Percentiles rank a stretch among this genome's conserved stretches.
Conservation (phyloP, 805 yeast species). For the Isabelozyma pseudorhagii region DNA sequence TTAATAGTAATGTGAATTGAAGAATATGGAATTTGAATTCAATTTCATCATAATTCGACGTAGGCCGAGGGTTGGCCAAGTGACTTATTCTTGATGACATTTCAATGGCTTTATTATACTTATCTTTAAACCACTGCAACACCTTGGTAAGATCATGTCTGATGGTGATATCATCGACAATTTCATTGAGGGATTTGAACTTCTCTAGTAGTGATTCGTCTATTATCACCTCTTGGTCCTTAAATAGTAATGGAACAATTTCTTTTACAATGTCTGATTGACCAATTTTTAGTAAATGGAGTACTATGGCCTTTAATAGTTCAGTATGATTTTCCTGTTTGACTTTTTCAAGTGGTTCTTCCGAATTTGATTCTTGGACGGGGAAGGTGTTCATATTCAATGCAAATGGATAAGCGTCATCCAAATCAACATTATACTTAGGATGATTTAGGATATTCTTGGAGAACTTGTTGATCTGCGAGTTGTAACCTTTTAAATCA, state of each 20-base stretch:
- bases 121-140: constrained; percentile 29
- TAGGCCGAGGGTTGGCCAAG: not conserved
- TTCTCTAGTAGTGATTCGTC: constrained; percentile 20
- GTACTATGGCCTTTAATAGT: constrained; percentile 32
- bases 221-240: constrained; percentile 14
- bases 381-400: constrained; percentile 29
- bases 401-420: constrained; percentile 41
- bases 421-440: constrained; percentile 28
- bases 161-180: constrained; percentile 30
- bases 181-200: constrained; percentile 26
- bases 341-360: constrained; percentile 2
- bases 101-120: constrained; percentile 9
- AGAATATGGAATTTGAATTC: constrained; percentile 41
- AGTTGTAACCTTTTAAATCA: constrained; percentile 31
- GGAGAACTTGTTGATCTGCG: constrained; percentile 29
- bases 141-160: constrained; percentile 31
- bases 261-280: constrained; percentile 34
- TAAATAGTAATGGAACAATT: constrained; percentile 12
- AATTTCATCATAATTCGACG: constrained; percentile 12
- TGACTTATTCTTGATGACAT: not conserved
- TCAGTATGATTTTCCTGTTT: constrained; percentile 25
- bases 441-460: constrained; percentile 28
- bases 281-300: constrained; percentile 39
- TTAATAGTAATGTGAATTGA: constrained; percentile 30
- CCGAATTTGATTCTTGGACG: constrained; percentile 6